These are phyloP conservation scores for Schoenoplectus triqueter DNA, from an alignment of 202 grass and related monocot genomes.

Conservation along the genomic window DNA sequence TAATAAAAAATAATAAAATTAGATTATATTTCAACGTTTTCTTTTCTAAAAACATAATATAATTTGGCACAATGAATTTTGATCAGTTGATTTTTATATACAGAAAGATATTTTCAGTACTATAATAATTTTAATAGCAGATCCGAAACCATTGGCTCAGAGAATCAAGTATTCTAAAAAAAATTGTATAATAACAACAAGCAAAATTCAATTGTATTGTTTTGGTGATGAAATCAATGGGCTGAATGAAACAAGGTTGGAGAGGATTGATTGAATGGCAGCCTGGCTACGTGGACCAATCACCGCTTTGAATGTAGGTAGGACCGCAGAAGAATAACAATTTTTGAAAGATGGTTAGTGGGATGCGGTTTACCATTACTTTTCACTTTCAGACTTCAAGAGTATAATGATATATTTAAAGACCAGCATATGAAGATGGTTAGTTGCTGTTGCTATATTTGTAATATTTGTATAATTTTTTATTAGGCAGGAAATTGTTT, in stretches of 20 bases:
- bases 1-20: neutral
- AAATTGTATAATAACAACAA: neutral
- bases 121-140: too few relatives aligned
- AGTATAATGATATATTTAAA: neutral
- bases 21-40: neutral
- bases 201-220: neutral
- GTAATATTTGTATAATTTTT: too few relatives aligned
- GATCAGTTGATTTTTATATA: too few relatives aligned
- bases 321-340: neutral
- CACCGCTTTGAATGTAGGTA: neutral
- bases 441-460: too few relatives aligned
- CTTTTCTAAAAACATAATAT: neutral
- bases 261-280: neutral
- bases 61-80: neutral
- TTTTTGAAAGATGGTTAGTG: neutral
- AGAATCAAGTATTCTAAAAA: neutral
- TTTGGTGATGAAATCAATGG: slow-evolving; percentile 24
- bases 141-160: neutral
- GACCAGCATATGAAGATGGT: too few relatives aligned
- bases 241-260: slow-evolving; percentile 27
- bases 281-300: slow-evolving; percentile 2
- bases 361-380: slow-evolving; percentile 8
- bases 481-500: too few relatives aligned
- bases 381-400: neutral
- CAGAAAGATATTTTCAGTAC: too few relatives aligned